Conservation (phyloP, 2,329 filamentous ascomycete genomes). For the Pestalotiopsis sp. region DNA sequence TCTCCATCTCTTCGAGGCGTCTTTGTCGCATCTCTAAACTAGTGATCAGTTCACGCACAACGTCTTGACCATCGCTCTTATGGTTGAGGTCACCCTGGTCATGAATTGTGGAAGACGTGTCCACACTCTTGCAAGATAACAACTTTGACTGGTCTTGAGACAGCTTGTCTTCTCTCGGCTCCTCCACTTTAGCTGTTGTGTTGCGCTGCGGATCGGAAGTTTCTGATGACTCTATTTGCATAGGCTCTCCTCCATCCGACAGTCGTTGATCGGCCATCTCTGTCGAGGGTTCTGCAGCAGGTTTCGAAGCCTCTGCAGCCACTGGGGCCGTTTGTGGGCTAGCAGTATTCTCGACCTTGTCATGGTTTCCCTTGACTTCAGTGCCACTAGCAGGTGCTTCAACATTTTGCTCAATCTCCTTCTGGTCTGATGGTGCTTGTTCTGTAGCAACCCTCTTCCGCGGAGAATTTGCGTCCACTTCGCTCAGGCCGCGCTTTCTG, state of each 20-base stretch:
- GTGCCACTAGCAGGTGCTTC: background rate
- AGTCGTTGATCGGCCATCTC: background rate
- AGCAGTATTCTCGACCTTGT: background rate
- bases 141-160: background rate
- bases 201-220: background rate
- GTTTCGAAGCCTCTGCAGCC: background rate
- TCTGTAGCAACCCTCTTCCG: background rate
- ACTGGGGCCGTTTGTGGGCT: background rate
- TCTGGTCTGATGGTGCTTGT: background rate
- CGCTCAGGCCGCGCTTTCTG: background rate
- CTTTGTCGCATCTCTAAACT: conserved; percentile 8
- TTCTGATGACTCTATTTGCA: background rate
- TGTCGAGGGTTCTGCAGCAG: background rate
- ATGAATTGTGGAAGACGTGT: background rate
- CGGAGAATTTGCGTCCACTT: background rate
- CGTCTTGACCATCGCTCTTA: background rate
- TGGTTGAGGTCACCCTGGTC: background rate
- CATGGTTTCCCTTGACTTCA: background rate
- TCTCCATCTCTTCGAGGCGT: conserved; percentile 7
- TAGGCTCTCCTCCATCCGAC: background rate
- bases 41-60: background rate
- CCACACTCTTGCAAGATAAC: background rate
- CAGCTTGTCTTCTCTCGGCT: background rate
- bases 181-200: background rate
- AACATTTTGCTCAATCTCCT: background rate